Base-by-base conservation (phyloP, 2,329 filamentous ascomycete species). In the Penicillium sp. region DNA sequence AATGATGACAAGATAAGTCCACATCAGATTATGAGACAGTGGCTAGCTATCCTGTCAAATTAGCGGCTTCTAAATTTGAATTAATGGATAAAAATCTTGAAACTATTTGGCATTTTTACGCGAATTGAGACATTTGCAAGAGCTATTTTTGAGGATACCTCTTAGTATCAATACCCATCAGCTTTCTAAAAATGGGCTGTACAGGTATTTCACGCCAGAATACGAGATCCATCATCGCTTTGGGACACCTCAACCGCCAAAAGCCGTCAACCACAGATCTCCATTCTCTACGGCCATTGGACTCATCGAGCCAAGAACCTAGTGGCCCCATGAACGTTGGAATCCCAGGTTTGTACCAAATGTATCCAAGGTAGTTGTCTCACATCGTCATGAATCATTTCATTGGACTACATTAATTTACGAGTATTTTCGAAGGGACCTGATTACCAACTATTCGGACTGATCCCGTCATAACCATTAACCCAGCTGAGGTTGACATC, bases 81-180 rank as follows among this genome's bases (percentile, higher is more conserved):
- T 19, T 21, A 10, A 29, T 14, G 11, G 23, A n/a, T n/a, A 45
- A 16, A 7, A 45, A 31, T 16, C 9, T 26, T 31, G 26, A 26
- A 21, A 19, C 24, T 28, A 29, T 45, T n/a, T 33, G 28, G 16
- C 28, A 29, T 45, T 24, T 29, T 31, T 45, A 45, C 42, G 42
- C 42, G 42, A 45, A 16, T 45, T 45, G 42, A 45, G 42, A 45
- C 42, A 45, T 45, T 45, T 19, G n/a, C 16, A 31, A 16, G 31
- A 18, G 14, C 42, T 45, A 31, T 19, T 18, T 45, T 24, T 21
- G 26, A 45, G 42, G n/a, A 45, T 21, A 31, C 26, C 16, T 29
- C 26, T 19, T 19, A 23, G 26, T 24, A 45, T 45, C n/a, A 9
- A 44, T 21, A 45, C 26, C 42, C 42, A 45, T 45, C 24, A 45